Conservation (phyloP, 768 basidiomycete genomes). For the Agrocybe chaxingu region DNA sequence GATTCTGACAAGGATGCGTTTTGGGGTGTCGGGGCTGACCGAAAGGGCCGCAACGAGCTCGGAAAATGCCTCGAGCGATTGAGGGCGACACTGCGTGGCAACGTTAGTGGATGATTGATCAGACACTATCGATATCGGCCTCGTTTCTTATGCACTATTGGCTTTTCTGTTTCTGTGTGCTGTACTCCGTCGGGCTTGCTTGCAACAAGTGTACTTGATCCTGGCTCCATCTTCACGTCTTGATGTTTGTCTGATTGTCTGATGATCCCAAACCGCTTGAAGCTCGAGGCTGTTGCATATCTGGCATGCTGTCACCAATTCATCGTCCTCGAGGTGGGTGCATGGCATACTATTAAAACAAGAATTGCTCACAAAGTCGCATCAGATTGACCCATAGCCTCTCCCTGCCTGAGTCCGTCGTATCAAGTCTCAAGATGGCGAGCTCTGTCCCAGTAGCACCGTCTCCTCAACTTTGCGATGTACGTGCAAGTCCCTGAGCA, state of each 20-base stretch:
- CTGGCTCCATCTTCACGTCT: conserved; percentile 11
- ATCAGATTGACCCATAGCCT: conserved; percentile 5
- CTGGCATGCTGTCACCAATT: no score
- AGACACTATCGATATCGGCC: conserved; percentile 22
- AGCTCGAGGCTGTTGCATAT: conserved; percentile 4
- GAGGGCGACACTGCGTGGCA: no score
- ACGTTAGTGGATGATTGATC: conserved; percentile 21
- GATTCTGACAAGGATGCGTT: conserved; percentile 76
- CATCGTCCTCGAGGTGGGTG: conserved; percentile 23
- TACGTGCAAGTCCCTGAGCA: conserved; percentile 16
- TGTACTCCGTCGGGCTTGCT: conserved; percentile 13
- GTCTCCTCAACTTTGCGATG: conserved; percentile 36
- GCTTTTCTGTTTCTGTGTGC: conserved; percentile 10
- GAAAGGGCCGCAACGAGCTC: conserved; percentile 67
- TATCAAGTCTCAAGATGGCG: conserved; percentile 23
- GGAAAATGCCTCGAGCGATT: conserved; percentile 44
- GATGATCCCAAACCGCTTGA: no score
- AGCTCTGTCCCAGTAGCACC: no score
- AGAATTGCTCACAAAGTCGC: conserved; percentile 5
- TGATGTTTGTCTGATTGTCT: neutral
- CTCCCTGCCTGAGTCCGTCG: conserved; percentile 1
- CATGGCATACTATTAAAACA: conserved; percentile 15
- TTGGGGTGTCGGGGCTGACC: conserved; percentile 73
- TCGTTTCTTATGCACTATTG: conserved; percentile 11
- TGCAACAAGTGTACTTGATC: conserved; percentile 24